These are phyloP conservation scores for Monosporascus cannonballus DNA, from an alignment of 2,329 filamentous ascomycete species.

Conservation along the genomic window DNA sequence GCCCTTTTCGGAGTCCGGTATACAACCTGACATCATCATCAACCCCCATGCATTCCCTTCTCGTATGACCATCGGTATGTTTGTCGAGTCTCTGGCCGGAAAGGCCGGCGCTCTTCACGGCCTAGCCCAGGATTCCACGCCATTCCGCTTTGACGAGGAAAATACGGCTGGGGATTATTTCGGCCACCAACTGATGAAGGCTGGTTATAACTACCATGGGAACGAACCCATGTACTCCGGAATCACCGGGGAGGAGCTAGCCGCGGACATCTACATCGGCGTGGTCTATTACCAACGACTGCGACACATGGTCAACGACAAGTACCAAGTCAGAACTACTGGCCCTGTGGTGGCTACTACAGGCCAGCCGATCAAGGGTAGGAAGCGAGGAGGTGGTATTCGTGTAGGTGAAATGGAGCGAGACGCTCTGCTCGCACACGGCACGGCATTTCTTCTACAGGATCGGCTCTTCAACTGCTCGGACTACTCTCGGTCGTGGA, in stretches of 20 bases:
- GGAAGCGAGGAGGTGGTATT: conserved; percentile 95
- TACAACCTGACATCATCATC: conserved; percentile 97
- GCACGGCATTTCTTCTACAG: conserved; percentile 88
- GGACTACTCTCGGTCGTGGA: conserved; percentile 83
- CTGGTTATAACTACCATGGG: conserved; percentile 95
- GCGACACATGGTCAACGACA: conserved; percentile 99
- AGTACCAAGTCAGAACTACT: conserved; percentile 95
- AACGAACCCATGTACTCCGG: conserved; percentile 99
- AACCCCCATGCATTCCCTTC: conserved; percentile 99
- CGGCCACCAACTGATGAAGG: conserved; percentile 88
- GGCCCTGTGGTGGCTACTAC: conserved; percentile 86
- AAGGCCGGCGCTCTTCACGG: conserved; percentile 93
- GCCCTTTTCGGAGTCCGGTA: conserved; percentile 94
- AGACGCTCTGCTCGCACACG: conserved; percentile 89
- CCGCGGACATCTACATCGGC: conserved; percentile 92
- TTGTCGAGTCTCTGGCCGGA: conserved; percentile 92
- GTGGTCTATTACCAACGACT: conserved; percentile 98
- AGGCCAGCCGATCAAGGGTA: conserved; percentile 93
- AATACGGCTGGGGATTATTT: conserved; percentile 93
- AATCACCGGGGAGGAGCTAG: conserved; percentile 89
- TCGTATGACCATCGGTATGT: conserved; percentile 99
- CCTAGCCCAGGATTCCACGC: conserved; percentile 91
- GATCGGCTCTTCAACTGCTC: conserved; percentile 96
- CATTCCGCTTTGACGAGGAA: conserved; percentile 89
- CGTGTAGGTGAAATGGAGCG: conserved; percentile 99